Evolutionary conservation across 257 asterid genomes (phyloP).

Genomic region (Eucommia ulmoides): DNA sequence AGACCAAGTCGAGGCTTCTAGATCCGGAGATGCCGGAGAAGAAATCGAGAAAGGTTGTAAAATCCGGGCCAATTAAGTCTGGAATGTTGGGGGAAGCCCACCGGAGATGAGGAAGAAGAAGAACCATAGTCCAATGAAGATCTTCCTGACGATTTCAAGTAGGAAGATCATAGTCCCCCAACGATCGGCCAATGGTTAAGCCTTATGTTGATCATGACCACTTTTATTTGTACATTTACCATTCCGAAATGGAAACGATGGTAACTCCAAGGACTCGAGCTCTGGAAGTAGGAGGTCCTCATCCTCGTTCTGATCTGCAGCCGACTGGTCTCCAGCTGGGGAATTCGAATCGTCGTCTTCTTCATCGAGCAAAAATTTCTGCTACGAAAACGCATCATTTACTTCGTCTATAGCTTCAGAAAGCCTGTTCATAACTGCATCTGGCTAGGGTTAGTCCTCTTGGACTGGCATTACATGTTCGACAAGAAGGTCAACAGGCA

Average conservation of each 20-base stretch:
- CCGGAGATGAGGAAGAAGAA: conserved; percentile 10
- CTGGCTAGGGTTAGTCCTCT: conserved; percentile 16
- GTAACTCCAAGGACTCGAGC: conserved; percentile 9
- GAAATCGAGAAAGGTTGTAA: not conserved
- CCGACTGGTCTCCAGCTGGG: conserved; percentile 24
- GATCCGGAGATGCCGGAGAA: not conserved
- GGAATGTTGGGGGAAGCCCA: conserved; percentile 2
- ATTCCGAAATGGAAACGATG: conserved; percentile 2
- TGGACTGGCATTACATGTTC: conserved; percentile 18
- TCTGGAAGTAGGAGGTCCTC: conserved; percentile 26
- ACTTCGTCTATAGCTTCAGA: conserved; percentile 25
- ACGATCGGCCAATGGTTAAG: conserved; percentile 14
- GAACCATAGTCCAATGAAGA: conserved; percentile 21
- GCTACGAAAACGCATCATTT: conserved; percentile 18
- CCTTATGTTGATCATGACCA: conserved; percentile 11
- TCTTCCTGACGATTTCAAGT: conserved; percentile 16
- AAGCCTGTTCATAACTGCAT: conserved; percentile 22
- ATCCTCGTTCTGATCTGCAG: conserved; percentile 23
- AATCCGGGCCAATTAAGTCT: conserved; percentile 3
- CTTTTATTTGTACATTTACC: conserved; percentile 11
- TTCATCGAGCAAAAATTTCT: conserved; percentile 20
- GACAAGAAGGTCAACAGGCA: conserved; percentile 13
- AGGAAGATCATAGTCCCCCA: conserved; percentile 4
- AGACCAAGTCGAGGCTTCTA: not conserved
- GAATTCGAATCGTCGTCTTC: conserved; percentile 18